phyloP scores from a whole-genome alignment of 208 protist genomes.

The Herpetomonas tarakana region DNA sequence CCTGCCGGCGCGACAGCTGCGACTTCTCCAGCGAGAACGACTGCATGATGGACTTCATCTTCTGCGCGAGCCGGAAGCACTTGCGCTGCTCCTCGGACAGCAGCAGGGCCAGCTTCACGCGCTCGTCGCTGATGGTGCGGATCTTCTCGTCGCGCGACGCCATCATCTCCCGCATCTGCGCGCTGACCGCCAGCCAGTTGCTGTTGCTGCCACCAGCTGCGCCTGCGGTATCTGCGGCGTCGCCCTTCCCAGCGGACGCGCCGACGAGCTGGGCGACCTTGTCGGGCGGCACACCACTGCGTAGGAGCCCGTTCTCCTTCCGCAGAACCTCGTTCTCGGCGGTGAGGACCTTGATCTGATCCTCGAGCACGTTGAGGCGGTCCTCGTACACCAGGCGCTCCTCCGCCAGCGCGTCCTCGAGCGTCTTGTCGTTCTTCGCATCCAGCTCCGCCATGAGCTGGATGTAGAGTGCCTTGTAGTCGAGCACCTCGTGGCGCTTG shows the following conservation, averaged over 20 bases:
- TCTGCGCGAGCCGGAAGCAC: slow-evolving; percentile 66
- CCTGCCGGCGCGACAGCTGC: slow-evolving; percentile 30
- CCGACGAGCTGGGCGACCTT: slow-evolving; percentile 18
- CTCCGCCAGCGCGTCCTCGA: slow-evolving; percentile 64
- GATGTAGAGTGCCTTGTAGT: slow-evolving; percentile 89
- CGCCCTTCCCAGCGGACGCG: slow-evolving; percentile 4
- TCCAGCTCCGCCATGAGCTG: slow-evolving; percentile 88
- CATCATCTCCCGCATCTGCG: slow-evolving; percentile 49
- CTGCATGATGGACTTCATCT: slow-evolving; percentile 46
- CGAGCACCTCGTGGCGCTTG: slow-evolving; percentile 87
- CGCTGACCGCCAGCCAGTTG: slow-evolving; percentile 42
- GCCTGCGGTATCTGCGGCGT: background rate
- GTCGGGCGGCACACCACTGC: slow-evolving; percentile 28
- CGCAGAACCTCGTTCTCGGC: slow-evolving; percentile 66
- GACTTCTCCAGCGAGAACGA: slow-evolving; percentile 53
- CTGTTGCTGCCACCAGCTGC: background rate
- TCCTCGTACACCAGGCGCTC: slow-evolving; percentile 78
- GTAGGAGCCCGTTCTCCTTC: slow-evolving; percentile 41
- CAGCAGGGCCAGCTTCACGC: slow-evolving; percentile 54
- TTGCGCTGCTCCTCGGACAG: slow-evolving; percentile 65
- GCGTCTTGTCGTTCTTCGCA: slow-evolving; percentile 75
- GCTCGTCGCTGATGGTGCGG: slow-evolving; percentile 52
- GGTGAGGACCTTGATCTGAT: slow-evolving; percentile 54
- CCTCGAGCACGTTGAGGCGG: slow-evolving; percentile 51
- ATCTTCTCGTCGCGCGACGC: slow-evolving; percentile 43